Evolutionary conservation across 495 filamentous ascomycete genomes (phyloP), one percentile per base, ranked within the genome.

Genomic region (Cenococcum geophilum): DNA sequence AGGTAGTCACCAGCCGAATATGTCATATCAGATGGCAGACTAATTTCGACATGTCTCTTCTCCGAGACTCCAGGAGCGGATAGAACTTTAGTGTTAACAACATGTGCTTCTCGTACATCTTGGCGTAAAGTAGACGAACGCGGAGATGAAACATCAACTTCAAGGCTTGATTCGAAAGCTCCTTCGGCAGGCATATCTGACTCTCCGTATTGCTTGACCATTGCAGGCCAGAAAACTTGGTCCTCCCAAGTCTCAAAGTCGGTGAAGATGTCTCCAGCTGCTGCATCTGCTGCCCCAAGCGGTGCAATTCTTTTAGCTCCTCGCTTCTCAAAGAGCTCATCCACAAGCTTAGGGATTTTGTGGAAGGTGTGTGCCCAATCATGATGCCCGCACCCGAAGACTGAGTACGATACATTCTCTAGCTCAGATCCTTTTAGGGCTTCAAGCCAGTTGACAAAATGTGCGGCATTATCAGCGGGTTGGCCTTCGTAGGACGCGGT

Each of bases 1-100:
- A 92, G 79, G 67, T 92, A 91, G 65, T 92, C 89, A 43, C 89
- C 88, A 18, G 84, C 80, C 42, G 77, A 76, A 70, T 91, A 92
- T 5, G 77, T 77, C 76, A 85, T 82, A 35, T 81, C 86, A 5
- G 73, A 76, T 0, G 88, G 87, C 0, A 92, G 74, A 51, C 81
- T 75, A 57, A 92, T 78, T 58, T 83, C 81, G 27, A 91, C 71
- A 66, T 89, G 80, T 35, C 80, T 79, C 75, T 89, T 89, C 32
- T 76, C 71, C 0, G 83, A 78, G 14, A 78, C 79, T 0, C 75
- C 81, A 0, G 78, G 73, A 0, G 77, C 72, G 0, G 85, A 85
- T 16, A 90, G 75, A 9, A 57, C 22, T 25, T 60, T 27, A 14
- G 51, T 47, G 9, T 55, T 52, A 11, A 57, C 52, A 1, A 79